A percentile compares a stretch with the other conserved stretches of the same genome.
phyloP scores from a whole-genome alignment of 257 asterid genomes.

The Solanum gracilifrons region DNA sequence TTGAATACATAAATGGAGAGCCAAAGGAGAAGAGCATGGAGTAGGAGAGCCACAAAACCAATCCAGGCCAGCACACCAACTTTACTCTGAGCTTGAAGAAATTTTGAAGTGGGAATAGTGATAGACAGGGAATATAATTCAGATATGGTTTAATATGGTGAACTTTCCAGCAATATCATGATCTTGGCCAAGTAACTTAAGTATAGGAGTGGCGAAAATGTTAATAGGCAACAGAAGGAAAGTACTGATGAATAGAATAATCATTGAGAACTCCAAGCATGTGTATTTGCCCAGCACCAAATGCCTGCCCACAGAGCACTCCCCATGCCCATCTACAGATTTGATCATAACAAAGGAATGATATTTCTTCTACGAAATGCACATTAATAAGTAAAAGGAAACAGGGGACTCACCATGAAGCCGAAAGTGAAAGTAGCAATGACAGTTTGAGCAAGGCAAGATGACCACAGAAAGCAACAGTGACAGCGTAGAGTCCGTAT shows the following conservation, averaged over 20 bases:
- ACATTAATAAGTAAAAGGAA: no score
- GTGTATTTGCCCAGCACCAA: slow-evolving; percentile 70
- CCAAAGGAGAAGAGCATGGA: slow-evolving; percentile 50
- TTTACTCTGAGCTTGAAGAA: slow-evolving; percentile 79
- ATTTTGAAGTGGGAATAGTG: slow-evolving; percentile 58
- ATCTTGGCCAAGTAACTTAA: slow-evolving; percentile 52
- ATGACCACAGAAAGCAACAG: slow-evolving; percentile 60
- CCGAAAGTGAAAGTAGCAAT: slow-evolving; percentile 51
- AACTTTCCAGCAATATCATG: slow-evolving; percentile 53
- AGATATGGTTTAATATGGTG: slow-evolving; percentile 40
- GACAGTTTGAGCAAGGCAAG: slow-evolving; percentile 54
- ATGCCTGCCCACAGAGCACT: slow-evolving; percentile 92
- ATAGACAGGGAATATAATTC: slow-evolving; percentile 53
- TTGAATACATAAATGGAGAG: slow-evolving; percentile 33
- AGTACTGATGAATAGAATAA: slow-evolving; percentile 40
- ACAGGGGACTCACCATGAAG: background rate
- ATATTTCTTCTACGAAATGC: no score
- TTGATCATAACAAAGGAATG: no score
- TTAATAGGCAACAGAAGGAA: slow-evolving; percentile 43
- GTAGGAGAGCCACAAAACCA: slow-evolving; percentile 22
- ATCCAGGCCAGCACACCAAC: slow-evolving; percentile 56
- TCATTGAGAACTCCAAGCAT: slow-evolving; percentile 62
- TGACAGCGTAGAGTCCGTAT: slow-evolving; percentile 25
- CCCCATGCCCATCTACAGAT: slow-evolving; percentile 78
- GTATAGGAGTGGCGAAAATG: slow-evolving; percentile 60